Percentiles rank a stretch among this genome's conserved stretches.
Evolutionary conservation across 1,284 basidiomycete genomes (phyloP).

Genomic region (Tylopilus orsonianus): DNA sequence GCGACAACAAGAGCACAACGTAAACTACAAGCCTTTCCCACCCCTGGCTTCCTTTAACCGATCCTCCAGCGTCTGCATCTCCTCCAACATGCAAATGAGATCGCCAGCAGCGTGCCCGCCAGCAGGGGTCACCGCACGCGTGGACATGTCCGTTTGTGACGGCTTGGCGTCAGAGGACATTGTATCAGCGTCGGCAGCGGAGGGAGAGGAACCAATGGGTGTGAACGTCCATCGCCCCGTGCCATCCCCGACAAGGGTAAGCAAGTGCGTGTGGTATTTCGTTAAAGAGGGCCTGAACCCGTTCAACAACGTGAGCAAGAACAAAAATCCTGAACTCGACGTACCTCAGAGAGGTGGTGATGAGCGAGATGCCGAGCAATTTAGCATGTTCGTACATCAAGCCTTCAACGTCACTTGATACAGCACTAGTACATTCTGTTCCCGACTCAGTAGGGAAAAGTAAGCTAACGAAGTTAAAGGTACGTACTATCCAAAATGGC

Average conservation of each 20-base stretch:
- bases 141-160: slow-evolving; percentile 39
- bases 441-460: neutral
- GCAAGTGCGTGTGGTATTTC: slow-evolving; percentile 81
- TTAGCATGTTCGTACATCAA: slow-evolving; percentile 96
- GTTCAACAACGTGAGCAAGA: neutral
- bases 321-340: slow-evolving; percentile 12
- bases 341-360: slow-evolving; percentile 84
- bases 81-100: slow-evolving; percentile 37
- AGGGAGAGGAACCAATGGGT: slow-evolving; percentile 13
- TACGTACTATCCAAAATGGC: slow-evolving; percentile 70
- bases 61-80: slow-evolving; percentile 67
- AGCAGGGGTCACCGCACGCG: slow-evolving; percentile 57
- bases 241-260: slow-evolving; percentile 72
- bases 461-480: neutral
- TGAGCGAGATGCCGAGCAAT: slow-evolving; percentile 87
- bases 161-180: neutral
- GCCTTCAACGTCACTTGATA: slow-evolving; percentile 95
- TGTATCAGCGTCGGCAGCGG: neutral
- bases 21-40: too few species aligned
- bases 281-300: slow-evolving; percentile 67
- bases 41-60: slow-evolving; percentile 62
- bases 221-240: slow-evolving; percentile 69
- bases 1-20: too few species aligned
- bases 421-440: slow-evolving; percentile 91
- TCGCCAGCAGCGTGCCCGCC: slow-evolving; percentile 45